Evolutionary conservation across 2,329 filamentous ascomycete genomes (phyloP), one percentile per base, ranked within the genome.

Genomic region (Aureobasidium sp.): DNA sequence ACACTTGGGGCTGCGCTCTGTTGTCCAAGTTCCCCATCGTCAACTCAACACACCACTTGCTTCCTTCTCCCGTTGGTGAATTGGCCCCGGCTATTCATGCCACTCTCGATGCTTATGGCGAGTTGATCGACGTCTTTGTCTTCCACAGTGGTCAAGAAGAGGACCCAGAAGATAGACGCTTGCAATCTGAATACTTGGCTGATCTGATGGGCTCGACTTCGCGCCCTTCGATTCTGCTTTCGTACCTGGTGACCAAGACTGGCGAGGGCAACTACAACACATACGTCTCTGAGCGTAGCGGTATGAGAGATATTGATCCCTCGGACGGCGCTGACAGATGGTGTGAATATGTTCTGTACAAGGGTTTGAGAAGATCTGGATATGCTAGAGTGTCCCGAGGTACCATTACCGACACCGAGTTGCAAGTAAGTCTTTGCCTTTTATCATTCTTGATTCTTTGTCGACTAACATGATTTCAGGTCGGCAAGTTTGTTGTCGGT

Each of bases 81-180:
- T 79, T 98, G 27, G 93, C 93, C 1, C 93, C 93, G 1, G 91
- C 91, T 6, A 97, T 98, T 59, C 88, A 96, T 64, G 93, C 93
- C n/a, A 97, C 93, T 0, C 78, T 98, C 29, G 86, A 96, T 64
- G 87, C 90, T 41, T 96, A 97, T 67, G 93, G 90, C 44, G 84
- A 90, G 61, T 74, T 88, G 49, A 80, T 98, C 8, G 93, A 98
- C 62, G 86, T 97, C 2, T 94, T 96, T 58, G 93, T 98, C 53
- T 98, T 98, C 81, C 93, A 98, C 73, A 97, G 91, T 0, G 93
- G 93, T 11, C 93, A 98, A 67, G 91, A 98, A 70, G 93, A 98
- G 70, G 93, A 98, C 63, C 83, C 84, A 0, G 91, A 97, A 67
- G 93, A 98, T 63, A 81, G 93, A 53, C 80, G 90, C 24, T 77